Base-by-base conservation (phyloP, 768 basidiomycete species). In the Suillus discolor region DNA sequence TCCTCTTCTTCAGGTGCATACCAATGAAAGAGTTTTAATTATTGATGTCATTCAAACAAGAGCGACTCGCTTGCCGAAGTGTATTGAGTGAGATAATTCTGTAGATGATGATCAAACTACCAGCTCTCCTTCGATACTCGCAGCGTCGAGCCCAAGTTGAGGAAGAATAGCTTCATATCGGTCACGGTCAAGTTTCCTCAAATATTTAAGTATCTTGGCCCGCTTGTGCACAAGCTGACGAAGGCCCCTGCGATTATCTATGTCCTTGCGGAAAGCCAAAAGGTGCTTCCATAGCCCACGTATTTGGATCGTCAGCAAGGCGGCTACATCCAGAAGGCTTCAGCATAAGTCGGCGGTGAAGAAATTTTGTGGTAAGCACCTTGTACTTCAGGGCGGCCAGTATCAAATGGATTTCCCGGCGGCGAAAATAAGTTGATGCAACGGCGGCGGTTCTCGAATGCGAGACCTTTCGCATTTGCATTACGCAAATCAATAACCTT, bases 381-480 rank as follows among this genome's bases (percentile, higher is more conserved):
- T 84, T 97, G 96, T 0, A 97, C 96, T 72, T 95, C 94, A 2
- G 93, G 84, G 49, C 91, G 82, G 49, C 96, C 96, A 0, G 95
- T 82, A 75, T 96, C 92, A 65, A 84, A 87, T 28, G 84, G 84
- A 68, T 86, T 89, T 61, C 82, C 82, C 0, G 85, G 82, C 8
- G 83, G 80, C 1, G 96, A 97, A 79, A 99, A 98, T 36, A 85
- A 88, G 16, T 79, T 78, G 36, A 97, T 82, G 67, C 96, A 90
- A 67, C 94, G 83, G 73, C 87, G 82, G 66, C 92, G 83, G 75
- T 97, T 98, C 78, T 95, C 93, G 71, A 85, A 93, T 61, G 92
- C 87, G 67, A 98, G 88, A n/a, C 94, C 94, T 38, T 79, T 81
- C 36, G 94, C 92, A 70, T 91, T 93, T 20, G 97, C 91, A 72